Base-by-base conservation (phyloP, 108 stramenopile genomes). In the Skeletonema grethae region DNA sequence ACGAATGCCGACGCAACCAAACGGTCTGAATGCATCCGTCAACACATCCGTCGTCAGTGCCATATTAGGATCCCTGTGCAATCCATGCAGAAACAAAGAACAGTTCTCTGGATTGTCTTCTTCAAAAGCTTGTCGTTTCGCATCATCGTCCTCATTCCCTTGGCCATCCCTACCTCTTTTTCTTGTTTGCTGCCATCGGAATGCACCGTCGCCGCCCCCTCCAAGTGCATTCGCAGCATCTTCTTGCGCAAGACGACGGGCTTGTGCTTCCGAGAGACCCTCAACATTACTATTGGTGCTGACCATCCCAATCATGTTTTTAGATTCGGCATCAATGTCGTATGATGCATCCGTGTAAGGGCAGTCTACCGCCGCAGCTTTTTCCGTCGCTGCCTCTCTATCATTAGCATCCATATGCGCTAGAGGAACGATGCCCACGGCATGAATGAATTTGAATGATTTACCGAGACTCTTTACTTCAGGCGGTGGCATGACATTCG, bases 361-460 rank as follows among this genome's bases (percentile, higher is more conserved):
- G 77, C 83, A 88, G 16, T 86, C 75, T 13, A 84, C 75, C 12
- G 80, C 84, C 30, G 61, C 55, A 43, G 72, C 63, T 29, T 16
- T 60, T 67, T 72, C 75, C 65, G 22, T 79, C 46, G 73, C 79
- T 68, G 38, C n/a, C 46, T 65, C 66, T 71, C 60, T 65, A 75
- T 75, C 70, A n/a, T 22, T 70, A 1, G 56, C 66, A 68, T 72
- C 61, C 82, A 80, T 80, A 39, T 66, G 41, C 18, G 76, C 63
- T 56, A 92, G 48, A n/a, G 95, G 92, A 55, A 76, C 67, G 22
- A 96, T 69, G 9, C 92, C 95, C 22, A 96, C 67, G 57, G 95
- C 95, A 84, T 96, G 95, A 39, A 96, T 77, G 57, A 86, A 96
- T 75, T 96, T 96, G 30, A 66, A 64, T 38, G 70, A 18, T 63